phyloP scores from a whole-genome alignment of 164 flowering plant species.

The Chloranthus sessilifolius region DNA sequence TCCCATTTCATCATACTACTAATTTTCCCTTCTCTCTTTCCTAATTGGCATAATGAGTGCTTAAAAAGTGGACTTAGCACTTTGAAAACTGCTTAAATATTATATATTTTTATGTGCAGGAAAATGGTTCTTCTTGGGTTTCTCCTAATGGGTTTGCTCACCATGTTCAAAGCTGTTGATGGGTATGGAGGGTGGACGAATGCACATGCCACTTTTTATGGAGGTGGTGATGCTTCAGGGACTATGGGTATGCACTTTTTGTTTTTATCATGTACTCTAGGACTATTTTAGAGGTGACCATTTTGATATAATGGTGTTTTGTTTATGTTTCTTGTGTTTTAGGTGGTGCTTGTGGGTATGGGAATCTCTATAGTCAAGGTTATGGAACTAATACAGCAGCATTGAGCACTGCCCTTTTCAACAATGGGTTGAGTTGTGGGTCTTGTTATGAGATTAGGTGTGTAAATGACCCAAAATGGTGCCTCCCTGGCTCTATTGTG shows the following conservation, averaged over 20 bases:
- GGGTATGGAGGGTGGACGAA: slow-evolving; percentile 33
- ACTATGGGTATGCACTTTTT: slow-evolving; percentile 42
- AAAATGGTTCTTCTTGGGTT: slow-evolving; percentile 37
- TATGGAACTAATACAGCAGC: slow-evolving; percentile 84
- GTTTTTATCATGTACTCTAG: too few relatives aligned
- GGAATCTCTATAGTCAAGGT: slow-evolving; percentile 69
- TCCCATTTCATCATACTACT: too few relatives aligned
- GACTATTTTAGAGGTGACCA: too few relatives aligned
- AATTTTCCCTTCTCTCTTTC: too few relatives aligned
- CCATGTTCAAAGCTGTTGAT: slow-evolving; percentile 32
- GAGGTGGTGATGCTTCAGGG: slow-evolving; percentile 54
- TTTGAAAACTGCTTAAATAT: too few relatives aligned
- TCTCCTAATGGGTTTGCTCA: slow-evolving; percentile 40
- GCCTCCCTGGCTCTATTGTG: slow-evolving; percentile 51
- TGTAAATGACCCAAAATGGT: slow-evolving; percentile 49
- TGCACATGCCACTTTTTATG: slow-evolving; percentile 51
- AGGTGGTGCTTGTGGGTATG: slow-evolving; percentile 93
- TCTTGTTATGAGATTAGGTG: slow-evolving; percentile 72
- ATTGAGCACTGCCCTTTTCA: slow-evolving; percentile 64
- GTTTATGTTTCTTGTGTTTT: too few relatives aligned
- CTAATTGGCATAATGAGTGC: too few relatives aligned
- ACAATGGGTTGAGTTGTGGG: slow-evolving; percentile 72
- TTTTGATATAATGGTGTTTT: too few relatives aligned
- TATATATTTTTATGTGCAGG: slow-evolving; percentile 37
- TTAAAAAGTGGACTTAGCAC: too few relatives aligned